Base-by-base conservation (phyloP, 768 basidiomycete species). In the Macrolepiota dolichaula region DNA sequence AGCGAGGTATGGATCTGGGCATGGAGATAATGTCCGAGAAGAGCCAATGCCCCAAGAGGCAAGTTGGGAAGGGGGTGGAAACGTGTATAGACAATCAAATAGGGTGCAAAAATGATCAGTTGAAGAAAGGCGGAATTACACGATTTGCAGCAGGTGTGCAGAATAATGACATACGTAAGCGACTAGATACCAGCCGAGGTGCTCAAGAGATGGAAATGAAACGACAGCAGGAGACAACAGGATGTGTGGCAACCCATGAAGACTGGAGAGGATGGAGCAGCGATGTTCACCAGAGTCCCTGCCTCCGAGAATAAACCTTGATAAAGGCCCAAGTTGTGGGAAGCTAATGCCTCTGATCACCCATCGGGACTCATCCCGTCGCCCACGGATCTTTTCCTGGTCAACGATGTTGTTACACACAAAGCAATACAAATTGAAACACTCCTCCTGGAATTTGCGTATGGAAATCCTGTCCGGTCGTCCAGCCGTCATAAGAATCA, bases 381-480 rank as follows among this genome's bases (percentile, higher is more conserved):
- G 51, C 51, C 59, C 51, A 53, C 42, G 59, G 59, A 60, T 32
- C 51, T 46, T 53, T 60, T 60, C 51, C 59, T 60, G 59, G 57
- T 60, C 59, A 60, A 60, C 37, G 44, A 53, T 54, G 59, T 53
- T 60, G 59, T 54, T 60, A 60, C 59, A 54, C 52, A 60, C 51
- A 46, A 58, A 60, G 51, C 51, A 60, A 60, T 60, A 60, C 59
- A 60, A 51, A 60, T 53, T 35, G 51, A 53, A 51, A 52, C 46
- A 57, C 37, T 54, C 56, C 51, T 54, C 59, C 58, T 52, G 59
- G 38, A 60, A 54, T 52, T 51, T 53, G 59, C 59, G 59, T 44
- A 60, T 52, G 59, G 57, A 58, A 58, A 49, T 60, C 59, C 51
- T 60, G 59, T 60, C 57, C 59, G 51, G 59, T 60, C 59, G 59